A percentile compares a stretch with the other conserved stretches of the same genome.
phyloP scores from a whole-genome alignment of 805 yeast species.

The Starmerella lactis-condensi region DNA sequence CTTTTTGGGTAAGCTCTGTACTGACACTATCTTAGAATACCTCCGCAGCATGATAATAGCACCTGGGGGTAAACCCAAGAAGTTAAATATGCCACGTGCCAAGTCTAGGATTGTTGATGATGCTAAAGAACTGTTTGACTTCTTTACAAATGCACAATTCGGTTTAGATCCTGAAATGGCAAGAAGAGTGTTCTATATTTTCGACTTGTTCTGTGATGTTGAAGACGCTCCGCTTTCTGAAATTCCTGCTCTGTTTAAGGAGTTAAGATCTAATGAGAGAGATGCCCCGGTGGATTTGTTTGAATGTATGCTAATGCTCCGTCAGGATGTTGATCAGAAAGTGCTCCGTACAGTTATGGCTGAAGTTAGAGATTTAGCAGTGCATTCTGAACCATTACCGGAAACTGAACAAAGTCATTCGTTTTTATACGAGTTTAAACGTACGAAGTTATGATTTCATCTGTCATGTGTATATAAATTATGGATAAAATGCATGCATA shows the following conservation, averaged over 20 bases:
- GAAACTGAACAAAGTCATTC: constrained; percentile 9
- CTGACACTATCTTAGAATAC: constrained; percentile 34
- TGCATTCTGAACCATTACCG: constrained; percentile 11
- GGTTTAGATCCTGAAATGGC: constrained; percentile 22
- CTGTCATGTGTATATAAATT: too few relatives aligned
- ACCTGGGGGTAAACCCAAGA: constrained; percentile 21
- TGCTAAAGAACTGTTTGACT: constrained; percentile 35
- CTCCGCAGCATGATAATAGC: constrained; percentile 30
- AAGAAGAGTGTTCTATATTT: constrained; percentile 34
- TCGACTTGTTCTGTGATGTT: constrained; percentile 45
- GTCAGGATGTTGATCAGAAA: constrained; percentile 24
- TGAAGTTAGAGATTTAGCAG: constrained; percentile 16
- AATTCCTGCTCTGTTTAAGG: constrained; percentile 39
- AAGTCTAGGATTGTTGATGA: constrained; percentile 41
- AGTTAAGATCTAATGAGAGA: constrained; percentile 45
- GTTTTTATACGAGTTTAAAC: constrained; percentile 14
- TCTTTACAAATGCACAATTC: constrained; percentile 31
- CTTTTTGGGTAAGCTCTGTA: constrained; percentile 35
- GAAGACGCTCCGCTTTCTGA: constrained; percentile 32
- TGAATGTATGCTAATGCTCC: constrained; percentile 36
- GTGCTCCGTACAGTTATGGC: constrained; percentile 21
- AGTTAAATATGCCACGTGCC: constrained; percentile 24
- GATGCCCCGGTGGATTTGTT: constrained; percentile 61
- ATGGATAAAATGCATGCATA: too few relatives aligned
- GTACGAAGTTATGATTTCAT: too few relatives aligned